Evolutionary conservation across 2,329 filamentous ascomycete genomes (phyloP), one percentile per base, ranked within the genome.

Genomic region (Calcarisporium arbuscula): DNA sequence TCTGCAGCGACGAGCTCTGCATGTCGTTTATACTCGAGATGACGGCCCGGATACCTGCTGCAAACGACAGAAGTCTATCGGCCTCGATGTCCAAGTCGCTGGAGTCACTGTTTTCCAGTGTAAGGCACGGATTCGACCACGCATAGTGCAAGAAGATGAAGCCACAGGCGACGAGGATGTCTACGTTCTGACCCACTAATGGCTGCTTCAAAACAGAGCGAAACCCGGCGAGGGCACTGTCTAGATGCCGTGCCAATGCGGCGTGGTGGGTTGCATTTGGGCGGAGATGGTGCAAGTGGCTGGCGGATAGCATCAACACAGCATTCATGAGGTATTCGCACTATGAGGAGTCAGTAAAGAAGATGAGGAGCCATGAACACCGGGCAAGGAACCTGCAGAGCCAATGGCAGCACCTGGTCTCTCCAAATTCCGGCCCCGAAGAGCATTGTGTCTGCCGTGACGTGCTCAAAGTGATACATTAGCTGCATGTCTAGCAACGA

Each of bases 121-220:
- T 18, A 18, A 38, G 35, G 10, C 34, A 38, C 6, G 36, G 36
- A 25, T 34, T 34, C 5, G 36, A 38, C 36, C 36, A 38, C 20
- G 36, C 36, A 17, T 35, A 38, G 17, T 38, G 36, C 5, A 38
- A 27, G 9, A 38, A 28, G 8, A 38, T n/a, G 4, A 38, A 19
- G 12, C 31, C 26, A 18, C 35, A 38, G 12, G 36, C 32, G 8
- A 38, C 29, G 11, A 38, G 18, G 4, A 38, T 28, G 12, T 38
- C 36, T 4, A 28, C 28, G 19, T 38, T 19, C 15, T 28, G 34
- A 8, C 26, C 20, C 11, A 34, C 36, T 15, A 28, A 26, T 17
- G 30, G 25, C 22, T 30, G 25, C 11, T 31, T 29, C 22, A 38
- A 15, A 7, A 35, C 15, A 16, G 29, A 26, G 5, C 36, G 26